Percentiles rank a stretch among this genome's conserved stretches.
phyloP scores from a whole-genome alignment of 441 rosid species.

The Pelargonium fulgidum region DNA sequence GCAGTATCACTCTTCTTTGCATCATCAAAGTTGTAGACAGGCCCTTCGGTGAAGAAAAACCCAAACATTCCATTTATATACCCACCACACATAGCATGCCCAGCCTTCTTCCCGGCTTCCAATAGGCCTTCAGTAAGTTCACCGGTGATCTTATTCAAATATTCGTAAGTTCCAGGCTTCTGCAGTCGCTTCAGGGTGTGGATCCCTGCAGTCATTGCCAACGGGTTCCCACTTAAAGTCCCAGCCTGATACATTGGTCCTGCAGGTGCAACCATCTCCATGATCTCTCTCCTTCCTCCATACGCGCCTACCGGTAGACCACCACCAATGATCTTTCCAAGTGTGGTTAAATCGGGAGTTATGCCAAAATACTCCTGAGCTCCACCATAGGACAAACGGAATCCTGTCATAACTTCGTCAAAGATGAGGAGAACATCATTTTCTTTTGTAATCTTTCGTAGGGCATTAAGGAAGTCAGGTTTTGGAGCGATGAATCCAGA shows the following conservation, averaged over 20 bases:
- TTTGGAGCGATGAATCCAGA: slow-evolving; percentile 71
- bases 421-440: slow-evolving; percentile 61
- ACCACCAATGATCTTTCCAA: slow-evolving; percentile 90
- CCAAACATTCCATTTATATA: slow-evolving; percentile 81
- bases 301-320: slow-evolving; percentile 96
- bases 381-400: slow-evolving; percentile 83
- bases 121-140: slow-evolving; percentile 60
- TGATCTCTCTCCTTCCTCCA: slow-evolving; percentile 85
- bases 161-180: slow-evolving; percentile 69
- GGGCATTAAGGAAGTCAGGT: slow-evolving; percentile 57
- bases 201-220: slow-evolving; percentile 91
- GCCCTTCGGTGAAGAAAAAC: slow-evolving; percentile 87
- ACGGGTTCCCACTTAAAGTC: slow-evolving; percentile 85
- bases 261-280: slow-evolving; percentile 95
- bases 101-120: slow-evolving; percentile 73
- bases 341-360: slow-evolving; percentile 74
- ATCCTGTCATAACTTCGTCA: slow-evolving; percentile 95
- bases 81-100: slow-evolving; percentile 83
- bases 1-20: slow-evolving; percentile 70
- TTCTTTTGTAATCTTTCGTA: slow-evolving; percentile 51
- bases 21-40: slow-evolving; percentile 62
- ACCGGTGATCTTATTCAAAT: slow-evolving; percentile 62
- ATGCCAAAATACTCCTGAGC: slow-evolving; percentile 81
- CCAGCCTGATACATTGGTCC: slow-evolving; percentile 99
- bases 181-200: slow-evolving; percentile 66